Percentiles rank a stretch among this genome's conserved stretches.
phyloP scores from a whole-genome alignment of 345 rosid species.

The Populus pruinosa region DNA sequence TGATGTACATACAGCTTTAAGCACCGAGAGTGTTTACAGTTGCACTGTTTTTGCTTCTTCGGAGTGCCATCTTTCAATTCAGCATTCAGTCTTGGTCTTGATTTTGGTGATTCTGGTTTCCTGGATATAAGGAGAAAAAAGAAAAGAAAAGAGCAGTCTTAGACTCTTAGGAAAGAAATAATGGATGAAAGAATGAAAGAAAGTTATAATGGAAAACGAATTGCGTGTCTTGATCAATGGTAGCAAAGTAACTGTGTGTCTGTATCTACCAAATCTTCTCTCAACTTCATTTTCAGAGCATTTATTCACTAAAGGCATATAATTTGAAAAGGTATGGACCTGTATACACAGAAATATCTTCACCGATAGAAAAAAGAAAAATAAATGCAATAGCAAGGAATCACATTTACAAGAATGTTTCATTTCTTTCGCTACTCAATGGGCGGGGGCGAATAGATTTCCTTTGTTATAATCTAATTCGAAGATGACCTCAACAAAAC shows the following conservation, averaged over 20 bases:
- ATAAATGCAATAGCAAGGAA: not conserved
- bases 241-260: not conserved
- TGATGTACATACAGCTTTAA: slow-evolving; percentile 76
- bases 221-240: not conserved
- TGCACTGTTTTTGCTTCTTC: slow-evolving; percentile 92
- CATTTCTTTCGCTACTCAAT: not conserved
- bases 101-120: slow-evolving; percentile 78
- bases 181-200: not conserved
- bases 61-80: slow-evolving; percentile 89
- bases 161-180: not conserved
- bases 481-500: not conserved
- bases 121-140: slow-evolving; percentile 31
- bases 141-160: not conserved
- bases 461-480: not conserved
- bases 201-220: not conserved
- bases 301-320: not conserved
- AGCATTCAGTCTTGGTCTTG: slow-evolving; percentile 55
- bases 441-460: not conserved
- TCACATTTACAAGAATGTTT: not conserved
- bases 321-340: not conserved
- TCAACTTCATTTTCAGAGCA: not conserved
- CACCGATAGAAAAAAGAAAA: not conserved
- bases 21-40: slow-evolving; percentile 96
- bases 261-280: not conserved
- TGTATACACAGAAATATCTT: not conserved